phyloP scores from a whole-genome alignment of 768 basidiomycete genomes.

The Phylloporus sp. region DNA sequence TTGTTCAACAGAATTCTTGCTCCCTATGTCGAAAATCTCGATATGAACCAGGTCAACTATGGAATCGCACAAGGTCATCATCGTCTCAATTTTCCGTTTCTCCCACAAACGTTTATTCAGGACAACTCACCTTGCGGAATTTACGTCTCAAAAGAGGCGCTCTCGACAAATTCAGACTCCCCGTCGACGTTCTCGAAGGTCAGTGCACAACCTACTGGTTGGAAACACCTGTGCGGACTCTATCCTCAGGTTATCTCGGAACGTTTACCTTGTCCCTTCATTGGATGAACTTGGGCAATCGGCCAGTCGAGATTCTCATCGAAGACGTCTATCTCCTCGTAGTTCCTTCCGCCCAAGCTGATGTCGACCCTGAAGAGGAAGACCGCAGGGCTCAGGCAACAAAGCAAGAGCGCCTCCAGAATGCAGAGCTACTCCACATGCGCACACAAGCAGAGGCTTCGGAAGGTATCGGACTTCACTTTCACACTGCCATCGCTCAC shows the following conservation, averaged over 20 bases:
- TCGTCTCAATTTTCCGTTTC: background rate
- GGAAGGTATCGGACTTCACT: slow-evolving; percentile 36
- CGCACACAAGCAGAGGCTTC: slow-evolving; percentile 51
- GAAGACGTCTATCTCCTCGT: slow-evolving; percentile 96
- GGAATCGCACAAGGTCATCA: slow-evolving; percentile 77
- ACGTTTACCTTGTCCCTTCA: slow-evolving; percentile 82
- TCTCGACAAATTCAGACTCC: slow-evolving; percentile 91
- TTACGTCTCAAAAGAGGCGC: slow-evolving; percentile 89
- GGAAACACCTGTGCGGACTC: background rate
- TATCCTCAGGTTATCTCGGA: slow-evolving; percentile 68
- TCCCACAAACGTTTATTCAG: slow-evolving; percentile 33
- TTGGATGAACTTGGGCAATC: slow-evolving; percentile 85
- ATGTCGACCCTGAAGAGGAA: slow-evolving; percentile 78
- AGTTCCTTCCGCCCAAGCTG: slow-evolving; percentile 69
- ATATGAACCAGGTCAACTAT: slow-evolving; percentile 92
- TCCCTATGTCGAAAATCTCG: slow-evolving; percentile 94
- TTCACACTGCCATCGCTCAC: background rate
- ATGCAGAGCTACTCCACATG: slow-evolving; percentile 79
- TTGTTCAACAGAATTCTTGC: slow-evolving; percentile 89
- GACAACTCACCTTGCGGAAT: slow-evolving; percentile 73
- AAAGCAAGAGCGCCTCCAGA: slow-evolving; percentile 85
- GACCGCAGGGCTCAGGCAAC: slow-evolving; percentile 75
- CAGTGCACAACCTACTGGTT: background rate
- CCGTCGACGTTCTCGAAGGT: slow-evolving; percentile 95
- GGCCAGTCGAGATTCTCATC: slow-evolving; percentile 85